Conservation (phyloP, 2,329 filamentous ascomycete genomes). For the Trichophyton schoenleinii region DNA sequence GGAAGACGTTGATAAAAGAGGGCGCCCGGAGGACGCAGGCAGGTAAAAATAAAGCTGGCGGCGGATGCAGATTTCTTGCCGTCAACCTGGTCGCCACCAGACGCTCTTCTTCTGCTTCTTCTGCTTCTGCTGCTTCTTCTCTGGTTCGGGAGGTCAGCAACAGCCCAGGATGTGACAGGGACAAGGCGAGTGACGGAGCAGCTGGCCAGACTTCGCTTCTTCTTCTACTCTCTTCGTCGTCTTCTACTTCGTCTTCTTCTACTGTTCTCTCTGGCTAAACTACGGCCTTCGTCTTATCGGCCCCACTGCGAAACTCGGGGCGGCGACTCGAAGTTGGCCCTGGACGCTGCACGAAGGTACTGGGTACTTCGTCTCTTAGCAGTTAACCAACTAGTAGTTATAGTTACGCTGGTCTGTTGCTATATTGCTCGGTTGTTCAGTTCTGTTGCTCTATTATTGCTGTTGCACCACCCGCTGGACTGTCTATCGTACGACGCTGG, state of each 20-base stretch:
- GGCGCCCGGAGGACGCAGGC: not conserved
- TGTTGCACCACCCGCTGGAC: not conserved
- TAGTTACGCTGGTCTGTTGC: no score
- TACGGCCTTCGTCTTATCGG: no score
- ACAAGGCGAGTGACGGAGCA: no score
- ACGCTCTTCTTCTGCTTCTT: no score
- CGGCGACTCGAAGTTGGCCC: not conserved
- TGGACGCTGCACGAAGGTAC: not conserved
- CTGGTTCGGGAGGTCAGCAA: no score
- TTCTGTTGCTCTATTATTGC: no score
- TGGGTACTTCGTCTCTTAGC: no score
- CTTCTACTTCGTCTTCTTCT: not conserved
- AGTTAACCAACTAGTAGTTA: no score
- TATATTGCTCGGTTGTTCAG: not conserved
- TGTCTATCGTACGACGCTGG: not conserved
- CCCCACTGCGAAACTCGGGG: no score
- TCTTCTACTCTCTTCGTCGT: not conserved
- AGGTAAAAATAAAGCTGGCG: not conserved
- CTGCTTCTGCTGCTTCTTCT: no score
- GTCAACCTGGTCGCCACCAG: slow-evolving; percentile 4
- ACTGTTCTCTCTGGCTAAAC: not conserved
- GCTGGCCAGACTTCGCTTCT: not conserved
- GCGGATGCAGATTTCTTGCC: slow-evolving; percentile 3
- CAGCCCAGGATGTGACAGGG: no score
- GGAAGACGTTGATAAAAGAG: not conserved